These are phyloP conservation scores for Lagenaria siceraria DNA, from an alignment of 306 rosid genomes.

Conservation along the genomic window DNA sequence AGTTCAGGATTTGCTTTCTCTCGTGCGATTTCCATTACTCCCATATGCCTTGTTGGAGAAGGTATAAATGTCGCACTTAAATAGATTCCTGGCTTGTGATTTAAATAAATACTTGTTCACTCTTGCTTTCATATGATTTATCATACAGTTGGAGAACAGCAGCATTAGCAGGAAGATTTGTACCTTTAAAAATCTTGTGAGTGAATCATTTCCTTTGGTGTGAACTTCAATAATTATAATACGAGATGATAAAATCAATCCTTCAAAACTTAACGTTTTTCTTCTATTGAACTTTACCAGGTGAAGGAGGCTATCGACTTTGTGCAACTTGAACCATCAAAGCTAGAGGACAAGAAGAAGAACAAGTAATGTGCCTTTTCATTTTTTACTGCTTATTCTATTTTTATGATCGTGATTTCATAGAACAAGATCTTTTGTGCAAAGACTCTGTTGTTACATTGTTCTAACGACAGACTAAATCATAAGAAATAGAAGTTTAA, in stretches of 20 bases:
- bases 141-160: conserved; percentile 68
- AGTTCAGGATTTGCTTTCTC: conserved; percentile 41
- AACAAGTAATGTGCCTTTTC: conserved; percentile 17
- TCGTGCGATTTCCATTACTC: conserved; percentile 60
- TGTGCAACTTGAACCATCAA: conserved; percentile 27
- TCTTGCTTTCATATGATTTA: conserved; percentile 23
- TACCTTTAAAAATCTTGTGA: conserved; percentile 41
- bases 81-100: not conserved
- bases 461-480: not conserved
- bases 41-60: conserved; percentile 54
- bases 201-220: conserved; percentile 17
- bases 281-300: conserved; percentile 19
- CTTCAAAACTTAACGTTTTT: not conserved
- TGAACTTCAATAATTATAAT: not conserved
- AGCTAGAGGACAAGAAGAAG: conserved; percentile 47
- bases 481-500: not conserved
- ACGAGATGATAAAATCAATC: not conserved
- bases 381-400: not conserved
- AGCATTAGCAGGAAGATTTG: conserved; percentile 41
- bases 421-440: not conserved
- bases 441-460: not conserved
- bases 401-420: not conserved
- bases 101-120: not conserved
- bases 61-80: conserved; percentile 29
- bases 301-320: conserved; percentile 52